Evolutionary conservation across 2,329 filamentous ascomycete genomes (phyloP).

Genomic region (Ophiostoma angusticollis): DNA sequence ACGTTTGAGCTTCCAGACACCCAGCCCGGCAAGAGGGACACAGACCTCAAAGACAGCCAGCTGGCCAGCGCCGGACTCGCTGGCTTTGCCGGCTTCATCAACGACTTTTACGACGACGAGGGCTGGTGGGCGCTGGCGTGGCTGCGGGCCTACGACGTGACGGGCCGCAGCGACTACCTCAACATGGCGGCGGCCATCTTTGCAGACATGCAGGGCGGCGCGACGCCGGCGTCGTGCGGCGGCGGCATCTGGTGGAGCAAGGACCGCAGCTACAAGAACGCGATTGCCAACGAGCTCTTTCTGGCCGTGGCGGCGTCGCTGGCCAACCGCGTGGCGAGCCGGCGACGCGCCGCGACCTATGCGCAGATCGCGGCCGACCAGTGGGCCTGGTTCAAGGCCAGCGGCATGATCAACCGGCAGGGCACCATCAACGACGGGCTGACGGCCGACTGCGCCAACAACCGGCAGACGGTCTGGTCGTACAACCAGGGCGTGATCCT

Average conservation of each 20-base stretch:
- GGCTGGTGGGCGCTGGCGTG: constrained; percentile 51
- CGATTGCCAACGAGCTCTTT: constrained; percentile 45
- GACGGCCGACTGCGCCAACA: constrained; percentile 32
- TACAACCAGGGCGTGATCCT: constrained; percentile 47
- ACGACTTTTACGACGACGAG: constrained; percentile 48
- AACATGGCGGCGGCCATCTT: constrained; percentile 39
- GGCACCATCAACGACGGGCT: constrained; percentile 43
- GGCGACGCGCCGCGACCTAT: constrained; percentile 24
- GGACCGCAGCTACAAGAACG: constrained; percentile 35
- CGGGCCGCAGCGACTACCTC: constrained; percentile 33
- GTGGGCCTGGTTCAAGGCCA: constrained; percentile 39
- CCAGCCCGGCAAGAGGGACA: too few species aligned
- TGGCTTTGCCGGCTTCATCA: constrained; percentile 35
- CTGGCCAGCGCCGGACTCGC: constrained; percentile 22
- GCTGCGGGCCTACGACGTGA: constrained; percentile 42
- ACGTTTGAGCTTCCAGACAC: constrained; percentile 12
- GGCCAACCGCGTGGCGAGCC: constrained; percentile 31
- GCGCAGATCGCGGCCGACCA: constrained; percentile 31
- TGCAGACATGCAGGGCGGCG: constrained; percentile 37
- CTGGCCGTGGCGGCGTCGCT: constrained; percentile 39
- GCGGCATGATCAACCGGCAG: constrained; percentile 37
- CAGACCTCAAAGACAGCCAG: too few species aligned
- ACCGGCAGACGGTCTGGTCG: constrained; percentile 32
- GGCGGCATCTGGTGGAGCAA: constrained; percentile 49
- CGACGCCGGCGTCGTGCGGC: constrained; percentile 29